Percentiles rank a stretch among this genome's conserved stretches.
phyloP scores from a whole-genome alignment of 106 monocot species.

The Dendrobium nobile region DNA sequence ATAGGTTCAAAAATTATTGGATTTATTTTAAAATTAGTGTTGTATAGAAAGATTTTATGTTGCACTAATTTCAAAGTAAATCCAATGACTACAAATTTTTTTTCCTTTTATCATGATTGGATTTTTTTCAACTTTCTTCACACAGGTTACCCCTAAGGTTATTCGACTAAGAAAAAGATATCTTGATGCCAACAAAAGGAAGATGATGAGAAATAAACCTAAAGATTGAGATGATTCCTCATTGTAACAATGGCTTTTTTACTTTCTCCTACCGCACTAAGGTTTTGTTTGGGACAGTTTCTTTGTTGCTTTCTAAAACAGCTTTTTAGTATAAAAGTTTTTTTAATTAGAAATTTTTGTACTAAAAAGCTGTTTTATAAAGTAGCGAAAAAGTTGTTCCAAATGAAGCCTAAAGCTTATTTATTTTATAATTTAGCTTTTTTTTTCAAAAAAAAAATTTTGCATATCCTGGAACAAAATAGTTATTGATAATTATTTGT shows the following conservation, averaged over 20 bases:
- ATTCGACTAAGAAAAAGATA: constrained; percentile 75
- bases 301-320: too few relatives aligned
- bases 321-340: too few relatives aligned
- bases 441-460: neutral
- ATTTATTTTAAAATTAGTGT: too few relatives aligned
- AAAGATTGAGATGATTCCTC: constrained; percentile 36
- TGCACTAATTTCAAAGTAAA: too few relatives aligned
- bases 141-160: constrained; percentile 86
- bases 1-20: too few relatives aligned
- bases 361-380: too few relatives aligned
- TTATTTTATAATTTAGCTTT: neutral
- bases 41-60: too few relatives aligned
- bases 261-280: too few relatives aligned
- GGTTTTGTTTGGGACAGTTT: too few relatives aligned
- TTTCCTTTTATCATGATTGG: neutral
- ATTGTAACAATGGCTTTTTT: neutral
- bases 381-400: too few relatives aligned
- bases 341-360: too few relatives aligned
- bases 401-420: neutral
- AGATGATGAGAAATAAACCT: constrained; percentile 75
- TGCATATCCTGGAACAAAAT: neutral
- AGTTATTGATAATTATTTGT: neutral
- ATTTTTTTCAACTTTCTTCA: neutral
- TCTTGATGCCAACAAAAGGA: constrained; percentile 76
- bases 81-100: too few relatives aligned